Conservation (phyloP, 306 rosid species). For the Castanea mollissima region DNA sequence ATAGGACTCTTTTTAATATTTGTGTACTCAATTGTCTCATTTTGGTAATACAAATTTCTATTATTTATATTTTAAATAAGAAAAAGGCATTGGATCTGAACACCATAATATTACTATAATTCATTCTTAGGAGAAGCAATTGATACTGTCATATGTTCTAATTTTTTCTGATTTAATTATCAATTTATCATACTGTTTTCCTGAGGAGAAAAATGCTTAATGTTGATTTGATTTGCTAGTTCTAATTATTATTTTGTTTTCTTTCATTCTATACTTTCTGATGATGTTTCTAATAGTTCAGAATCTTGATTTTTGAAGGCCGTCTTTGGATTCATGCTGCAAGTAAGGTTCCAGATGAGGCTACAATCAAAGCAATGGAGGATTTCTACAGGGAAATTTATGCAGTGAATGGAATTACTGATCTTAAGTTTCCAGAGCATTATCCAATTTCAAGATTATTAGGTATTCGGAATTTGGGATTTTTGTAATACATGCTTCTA, state of each 20-base stretch:
- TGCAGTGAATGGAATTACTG: slow-evolving; percentile 69
- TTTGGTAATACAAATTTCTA: too few species aligned
- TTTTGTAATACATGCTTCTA: neutral
- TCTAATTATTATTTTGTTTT: neutral
- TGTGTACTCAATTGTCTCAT: neutral
- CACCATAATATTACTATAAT: neutral
- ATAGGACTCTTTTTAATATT: neutral
- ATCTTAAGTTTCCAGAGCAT: slow-evolving; percentile 73
- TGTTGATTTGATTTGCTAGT: neutral
- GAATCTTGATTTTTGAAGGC: slow-evolving; percentile 46
- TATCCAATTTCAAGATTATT: slow-evolving; percentile 90
- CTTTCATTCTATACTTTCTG: neutral
- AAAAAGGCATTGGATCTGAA: neutral
- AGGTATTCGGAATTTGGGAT: slow-evolving; percentile 39
- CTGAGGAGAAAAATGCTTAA: neutral
- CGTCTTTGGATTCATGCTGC: slow-evolving; percentile 99
- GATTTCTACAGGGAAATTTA: slow-evolving; percentile 75
- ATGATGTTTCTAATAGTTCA: slow-evolving; percentile 3
- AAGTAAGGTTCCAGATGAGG: slow-evolving; percentile 83
- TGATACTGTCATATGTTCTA: neutral
- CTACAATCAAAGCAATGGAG: slow-evolving; percentile 93
- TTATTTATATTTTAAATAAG: too few species aligned
- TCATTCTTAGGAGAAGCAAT: neutral
- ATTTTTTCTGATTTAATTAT: too few species aligned
- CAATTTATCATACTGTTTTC: neutral